These are phyloP conservation scores for Parachlorella kessleri DNA, from an alignment of 139 green algal genomes.

Conservation along the genomic window DNA sequence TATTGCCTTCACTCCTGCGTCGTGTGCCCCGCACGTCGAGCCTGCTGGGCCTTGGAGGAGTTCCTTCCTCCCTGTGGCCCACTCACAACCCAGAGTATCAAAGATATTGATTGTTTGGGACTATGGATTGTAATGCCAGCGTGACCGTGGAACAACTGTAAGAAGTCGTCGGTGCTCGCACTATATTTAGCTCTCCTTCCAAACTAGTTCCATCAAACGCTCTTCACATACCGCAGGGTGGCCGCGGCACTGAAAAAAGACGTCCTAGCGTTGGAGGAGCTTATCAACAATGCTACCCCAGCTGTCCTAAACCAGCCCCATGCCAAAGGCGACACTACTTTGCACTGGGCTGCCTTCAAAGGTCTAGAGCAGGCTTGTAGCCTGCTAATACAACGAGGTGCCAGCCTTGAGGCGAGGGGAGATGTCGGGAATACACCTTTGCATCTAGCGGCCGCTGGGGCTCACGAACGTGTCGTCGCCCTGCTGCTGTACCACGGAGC, in stretches of 20 bases:
- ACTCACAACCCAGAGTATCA: too few species aligned
- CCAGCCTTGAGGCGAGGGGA: not conserved
- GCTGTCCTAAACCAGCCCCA: not conserved
- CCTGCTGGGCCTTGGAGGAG: too few species aligned
- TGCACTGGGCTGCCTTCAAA: not conserved
- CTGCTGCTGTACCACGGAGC: slow-evolving; percentile 9
- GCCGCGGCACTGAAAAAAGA: not conserved
- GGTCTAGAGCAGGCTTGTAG: not conserved
- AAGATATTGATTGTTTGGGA: too few species aligned
- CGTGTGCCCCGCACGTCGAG: too few species aligned
- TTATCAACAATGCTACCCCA: not conserved
- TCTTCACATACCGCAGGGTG: not conserved
- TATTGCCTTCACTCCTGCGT: too few species aligned
- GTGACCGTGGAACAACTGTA: too few species aligned
- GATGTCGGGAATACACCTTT: not conserved
- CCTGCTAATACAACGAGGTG: not conserved
- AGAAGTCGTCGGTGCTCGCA: too few species aligned
- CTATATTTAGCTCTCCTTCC: too few species aligned
- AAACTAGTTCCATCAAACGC: not conserved
- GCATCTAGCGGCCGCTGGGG: not conserved
- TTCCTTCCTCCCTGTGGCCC: too few species aligned
- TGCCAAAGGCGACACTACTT: not conserved
- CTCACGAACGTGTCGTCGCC: not conserved
- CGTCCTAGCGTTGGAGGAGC: not conserved
- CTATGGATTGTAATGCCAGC: too few species aligned